phyloP scores from a whole-genome alignment of 164 flowering plant species.

The Litsea cubeba region DNA sequence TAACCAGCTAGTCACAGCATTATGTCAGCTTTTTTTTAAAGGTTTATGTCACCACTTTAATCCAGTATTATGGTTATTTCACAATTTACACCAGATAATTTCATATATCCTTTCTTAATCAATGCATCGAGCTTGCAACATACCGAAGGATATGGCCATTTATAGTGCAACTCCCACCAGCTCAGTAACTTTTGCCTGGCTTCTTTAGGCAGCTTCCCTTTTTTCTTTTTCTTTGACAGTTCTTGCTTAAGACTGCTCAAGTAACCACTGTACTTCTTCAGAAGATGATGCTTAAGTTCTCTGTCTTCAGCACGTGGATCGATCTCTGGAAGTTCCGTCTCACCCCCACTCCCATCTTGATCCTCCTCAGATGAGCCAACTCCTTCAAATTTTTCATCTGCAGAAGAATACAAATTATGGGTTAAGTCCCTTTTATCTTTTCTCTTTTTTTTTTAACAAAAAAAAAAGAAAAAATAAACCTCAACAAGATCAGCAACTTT shows the following conservation, averaged over 20 bases:
- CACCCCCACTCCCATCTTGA: conserved; percentile 67
- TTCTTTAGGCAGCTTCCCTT: conserved; percentile 94
- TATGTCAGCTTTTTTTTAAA: too few relatives aligned
- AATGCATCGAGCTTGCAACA: background rate
- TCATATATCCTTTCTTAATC: too few relatives aligned
- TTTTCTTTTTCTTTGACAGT: conserved; percentile 92
- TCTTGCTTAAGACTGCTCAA: conserved; percentile 92
- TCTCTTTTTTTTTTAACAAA: too few relatives aligned
- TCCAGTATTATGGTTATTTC: too few relatives aligned
- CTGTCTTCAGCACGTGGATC: conserved; percentile 91
- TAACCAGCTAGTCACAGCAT: too few relatives aligned
- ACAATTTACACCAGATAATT: too few relatives aligned
- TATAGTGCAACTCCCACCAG: conserved; percentile 97
- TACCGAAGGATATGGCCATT: conserved; percentile 99
- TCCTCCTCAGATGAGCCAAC: conserved; percentile 80
- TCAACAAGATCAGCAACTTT: background rate
- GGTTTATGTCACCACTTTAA: too few relatives aligned
- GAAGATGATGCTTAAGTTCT: conserved; percentile 77
- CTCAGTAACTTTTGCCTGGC: conserved; percentile 85
- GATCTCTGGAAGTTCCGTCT: conserved; percentile 61
- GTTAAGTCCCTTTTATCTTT: background rate
- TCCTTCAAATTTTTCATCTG: conserved; percentile 69
- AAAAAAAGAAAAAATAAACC: background rate
- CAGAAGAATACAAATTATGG: background rate
- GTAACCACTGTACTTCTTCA: conserved; percentile 92